Conservation (phyloP, 805 yeast genomes). For the Monosporozyma siamensis region DNA sequence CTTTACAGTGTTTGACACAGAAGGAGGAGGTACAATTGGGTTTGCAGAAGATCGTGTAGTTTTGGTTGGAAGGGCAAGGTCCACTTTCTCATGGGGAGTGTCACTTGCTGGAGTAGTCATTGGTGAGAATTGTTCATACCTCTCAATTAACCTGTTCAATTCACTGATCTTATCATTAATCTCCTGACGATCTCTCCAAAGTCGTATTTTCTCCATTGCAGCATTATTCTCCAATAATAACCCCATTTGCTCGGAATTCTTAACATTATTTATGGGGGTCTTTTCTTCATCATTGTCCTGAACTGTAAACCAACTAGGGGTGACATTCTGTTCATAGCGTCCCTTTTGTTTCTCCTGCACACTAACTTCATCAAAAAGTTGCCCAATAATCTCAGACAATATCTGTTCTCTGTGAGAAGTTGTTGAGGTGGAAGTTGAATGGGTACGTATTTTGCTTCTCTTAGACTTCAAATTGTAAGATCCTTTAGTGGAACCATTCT, state of each 20-base stretch:
- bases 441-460: background rate
- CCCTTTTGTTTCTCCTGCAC: background rate
- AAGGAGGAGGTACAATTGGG: no score
- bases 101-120: slow-evolving; percentile 3
- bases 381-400: slow-evolving; percentile 2
- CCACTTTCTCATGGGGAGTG: background rate
- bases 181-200: slow-evolving; percentile 5
- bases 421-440: background rate
- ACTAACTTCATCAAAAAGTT: slow-evolving; percentile 2
- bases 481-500: background rate
- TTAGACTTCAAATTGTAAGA: background rate
- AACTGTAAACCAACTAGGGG: background rate
- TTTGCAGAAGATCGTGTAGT: no score
- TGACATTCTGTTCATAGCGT: background rate
- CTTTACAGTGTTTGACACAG: no score
- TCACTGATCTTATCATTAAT: slow-evolving; percentile 8
- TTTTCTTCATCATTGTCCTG: background rate
- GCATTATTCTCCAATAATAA: background rate
- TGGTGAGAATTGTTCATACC: slow-evolving; percentile 5
- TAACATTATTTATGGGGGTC: background rate
- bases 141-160: slow-evolving; percentile 6
- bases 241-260: background rate
- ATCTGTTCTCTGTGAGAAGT: slow-evolving; percentile 5
- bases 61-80: background rate
- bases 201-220: slow-evolving; percentile 2